Conservation (phyloP, 2,329 filamentous ascomycete genomes). For the Phoma sp. region DNA sequence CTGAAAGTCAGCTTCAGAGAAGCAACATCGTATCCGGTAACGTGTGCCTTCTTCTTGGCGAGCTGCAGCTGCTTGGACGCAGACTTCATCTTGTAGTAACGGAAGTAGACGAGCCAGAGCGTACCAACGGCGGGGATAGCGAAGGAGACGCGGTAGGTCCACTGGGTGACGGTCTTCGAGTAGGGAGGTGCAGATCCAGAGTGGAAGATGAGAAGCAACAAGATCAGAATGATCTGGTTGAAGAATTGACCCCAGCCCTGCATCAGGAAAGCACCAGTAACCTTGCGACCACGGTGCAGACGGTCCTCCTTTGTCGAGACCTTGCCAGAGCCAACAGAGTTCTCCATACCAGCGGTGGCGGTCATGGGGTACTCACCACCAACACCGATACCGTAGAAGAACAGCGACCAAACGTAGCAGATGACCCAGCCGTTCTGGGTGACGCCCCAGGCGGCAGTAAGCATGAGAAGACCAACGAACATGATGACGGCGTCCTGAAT, state of each 20-base stretch:
- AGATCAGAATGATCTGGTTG: conserved; percentile 89
- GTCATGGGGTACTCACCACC: conserved; percentile 97
- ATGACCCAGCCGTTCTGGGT: conserved; percentile 94
- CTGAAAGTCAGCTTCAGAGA: conserved; percentile 79
- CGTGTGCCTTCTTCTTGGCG: conserved; percentile 83
- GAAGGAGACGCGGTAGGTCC: conserved; percentile 91
- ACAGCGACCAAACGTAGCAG: conserved; percentile 93
- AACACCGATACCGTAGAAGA: conserved; percentile 79
- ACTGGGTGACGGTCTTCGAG: conserved; percentile 77
- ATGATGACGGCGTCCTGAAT: conserved; percentile 96
- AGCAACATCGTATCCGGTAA: conserved; percentile 90
- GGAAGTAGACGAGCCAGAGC: conserved; percentile 94
- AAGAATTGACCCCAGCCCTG: conserved; percentile 97
- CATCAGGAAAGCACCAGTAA: conserved; percentile 96
- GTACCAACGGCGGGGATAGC: conserved; percentile 90
- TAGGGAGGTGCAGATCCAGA: conserved; percentile 78
- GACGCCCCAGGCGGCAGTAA: conserved; percentile 88
- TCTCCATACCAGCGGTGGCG: conserved; percentile 92
- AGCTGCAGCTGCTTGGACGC: conserved; percentile 81
- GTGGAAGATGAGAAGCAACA: conserved; percentile 88
- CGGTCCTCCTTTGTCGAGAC: conserved; percentile 91
- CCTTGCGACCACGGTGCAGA: conserved; percentile 92
- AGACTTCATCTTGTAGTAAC: conserved; percentile 91
- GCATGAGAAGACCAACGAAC: conserved; percentile 90
- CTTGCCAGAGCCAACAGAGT: conserved; percentile 82